phyloP scores from a whole-genome alignment of 75 land plant genomes.

The Azolla pinnata region DNA sequence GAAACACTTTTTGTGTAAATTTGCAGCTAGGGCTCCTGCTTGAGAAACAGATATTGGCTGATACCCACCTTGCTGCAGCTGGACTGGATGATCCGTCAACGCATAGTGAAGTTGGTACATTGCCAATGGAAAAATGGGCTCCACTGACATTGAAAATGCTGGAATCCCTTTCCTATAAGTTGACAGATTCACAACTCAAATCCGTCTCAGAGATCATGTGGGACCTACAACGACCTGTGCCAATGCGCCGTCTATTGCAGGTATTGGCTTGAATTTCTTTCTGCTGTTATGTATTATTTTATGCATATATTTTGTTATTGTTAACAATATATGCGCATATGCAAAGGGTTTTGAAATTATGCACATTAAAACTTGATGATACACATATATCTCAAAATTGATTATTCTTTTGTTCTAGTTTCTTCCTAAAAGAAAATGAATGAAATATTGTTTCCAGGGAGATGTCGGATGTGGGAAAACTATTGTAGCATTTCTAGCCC shows the following conservation, averaged over 20 bases:
- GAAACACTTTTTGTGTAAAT: too few species aligned
- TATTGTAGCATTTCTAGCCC: slow-evolving; percentile 80
- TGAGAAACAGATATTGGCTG: slow-evolving; percentile 54
- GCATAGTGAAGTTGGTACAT: slow-evolving; percentile 32
- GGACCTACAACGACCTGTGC: slow-evolving; percentile 68
- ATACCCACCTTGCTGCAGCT: slow-evolving; percentile 31
- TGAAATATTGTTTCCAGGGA: slow-evolving; percentile 55
- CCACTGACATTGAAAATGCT: slow-evolving; percentile 50
- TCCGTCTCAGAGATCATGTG: slow-evolving; percentile 85
- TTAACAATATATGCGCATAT: too few species aligned
- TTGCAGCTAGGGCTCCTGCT: slow-evolving; percentile 60
- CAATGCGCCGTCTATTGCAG: slow-evolving; percentile 91
- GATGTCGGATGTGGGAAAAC: slow-evolving; percentile 99
- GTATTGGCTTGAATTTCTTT: too few species aligned
- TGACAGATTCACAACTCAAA: slow-evolving; percentile 70
- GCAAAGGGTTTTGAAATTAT: too few species aligned
- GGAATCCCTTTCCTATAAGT: slow-evolving; percentile 60
- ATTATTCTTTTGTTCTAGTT: too few species aligned
- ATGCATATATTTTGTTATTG: too few species aligned
- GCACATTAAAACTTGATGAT: too few species aligned
- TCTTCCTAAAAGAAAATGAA: too few species aligned
- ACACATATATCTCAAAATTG: too few species aligned
- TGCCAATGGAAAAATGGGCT: slow-evolving; percentile 60
- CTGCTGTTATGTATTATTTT: too few species aligned
- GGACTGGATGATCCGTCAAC: slow-evolving; percentile 35